Conservation (phyloP, 805 yeast genomes). For the Debaryomyces prosopidis region DNA sequence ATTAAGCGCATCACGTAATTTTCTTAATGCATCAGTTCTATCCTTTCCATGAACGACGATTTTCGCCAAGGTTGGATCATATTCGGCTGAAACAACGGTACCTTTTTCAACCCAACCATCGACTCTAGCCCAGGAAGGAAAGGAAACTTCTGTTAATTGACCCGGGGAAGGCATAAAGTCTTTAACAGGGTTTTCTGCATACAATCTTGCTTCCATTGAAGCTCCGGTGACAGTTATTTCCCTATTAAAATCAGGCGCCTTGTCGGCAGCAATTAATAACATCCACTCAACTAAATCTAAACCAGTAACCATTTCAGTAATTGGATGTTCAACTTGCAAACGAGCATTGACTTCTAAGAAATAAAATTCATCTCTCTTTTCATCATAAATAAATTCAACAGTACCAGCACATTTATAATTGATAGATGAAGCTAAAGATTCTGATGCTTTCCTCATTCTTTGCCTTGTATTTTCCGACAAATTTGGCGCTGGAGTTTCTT, state of each 20-base stretch:
- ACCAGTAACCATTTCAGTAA: constrained; percentile 94
- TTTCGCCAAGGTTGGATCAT: constrained; percentile 95
- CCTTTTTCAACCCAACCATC: constrained; percentile 95
- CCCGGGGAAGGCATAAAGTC: constrained; percentile 97
- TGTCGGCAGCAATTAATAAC: constrained; percentile 87
- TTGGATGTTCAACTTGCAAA: constrained; percentile 96
- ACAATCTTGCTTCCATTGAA: constrained; percentile 93
- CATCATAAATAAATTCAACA: constrained; percentile 92
- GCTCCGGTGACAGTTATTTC: constrained; percentile 73
- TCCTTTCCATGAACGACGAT: constrained; percentile 92
- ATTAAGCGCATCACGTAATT: constrained; percentile 75
- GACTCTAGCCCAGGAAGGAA: constrained; percentile 90
- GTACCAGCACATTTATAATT: constrained; percentile 97
- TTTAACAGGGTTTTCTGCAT: constrained; percentile 96
- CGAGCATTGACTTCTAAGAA: constrained; percentile 96
- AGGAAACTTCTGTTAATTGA: constrained; percentile 77
- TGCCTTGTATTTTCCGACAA: constrained; percentile 77
- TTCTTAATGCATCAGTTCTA: constrained; percentile 78
- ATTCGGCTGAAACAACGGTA: constrained; percentile 84
- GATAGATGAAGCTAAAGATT: constrained; percentile 76
- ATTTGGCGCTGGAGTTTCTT: constrained; percentile 97
- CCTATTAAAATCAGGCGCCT: constrained; percentile 74
- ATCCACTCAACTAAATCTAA: constrained; percentile 96
- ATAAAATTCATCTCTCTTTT: constrained; percentile 82
- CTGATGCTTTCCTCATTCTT: constrained; percentile 80